These are phyloP conservation scores for Curvularia eragrostidis DNA, from an alignment of 2,329 filamentous ascomycete species.

Conservation along the genomic window DNA sequence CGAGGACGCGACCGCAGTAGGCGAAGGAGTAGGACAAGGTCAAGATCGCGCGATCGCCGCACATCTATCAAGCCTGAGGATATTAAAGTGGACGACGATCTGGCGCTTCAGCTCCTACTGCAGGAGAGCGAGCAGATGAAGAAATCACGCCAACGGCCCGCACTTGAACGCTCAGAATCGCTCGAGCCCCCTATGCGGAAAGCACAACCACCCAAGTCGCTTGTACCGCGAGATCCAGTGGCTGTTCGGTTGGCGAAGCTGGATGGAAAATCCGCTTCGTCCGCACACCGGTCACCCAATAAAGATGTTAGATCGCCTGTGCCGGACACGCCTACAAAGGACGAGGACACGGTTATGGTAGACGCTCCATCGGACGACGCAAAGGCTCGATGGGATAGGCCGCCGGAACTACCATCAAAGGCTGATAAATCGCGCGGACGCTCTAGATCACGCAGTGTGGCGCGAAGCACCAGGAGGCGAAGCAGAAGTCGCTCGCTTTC, in stretches of 20 bases:
- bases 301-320: slow-evolving; percentile 25
- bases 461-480: slow-evolving; percentile 36
- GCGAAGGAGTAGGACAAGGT: slow-evolving; percentile 32
- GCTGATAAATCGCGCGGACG: slow-evolving; percentile 34
- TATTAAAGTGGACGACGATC: slow-evolving; percentile 49
- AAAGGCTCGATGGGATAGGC: slow-evolving; percentile 36
- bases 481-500: slow-evolving; percentile 43
- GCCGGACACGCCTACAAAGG: slow-evolving; percentile 27
- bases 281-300: slow-evolving; percentile 31
- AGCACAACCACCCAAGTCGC: slow-evolving; percentile 44
- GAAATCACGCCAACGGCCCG: slow-evolving; percentile 46
- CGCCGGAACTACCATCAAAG: slow-evolving; percentile 32
- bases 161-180: slow-evolving; percentile 48
- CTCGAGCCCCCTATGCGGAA: slow-evolving; percentile 50
- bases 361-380: slow-evolving; percentile 31
- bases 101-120: slow-evolving; percentile 44
- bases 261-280: slow-evolving; percentile 38
- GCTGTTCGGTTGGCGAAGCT: slow-evolving; percentile 39
- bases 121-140: slow-evolving; percentile 49
- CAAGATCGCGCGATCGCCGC: slow-evolving; percentile 33
- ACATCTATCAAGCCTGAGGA: slow-evolving; percentile 40
- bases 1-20: slow-evolving; percentile 34
- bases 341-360: slow-evolving; percentile 38
- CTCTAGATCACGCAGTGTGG: slow-evolving; percentile 42
- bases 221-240: slow-evolving; percentile 46